Evolutionary conservation across 2,329 filamentous ascomycete species (phyloP).

Genomic region (Alternaria gaisen): DNA sequence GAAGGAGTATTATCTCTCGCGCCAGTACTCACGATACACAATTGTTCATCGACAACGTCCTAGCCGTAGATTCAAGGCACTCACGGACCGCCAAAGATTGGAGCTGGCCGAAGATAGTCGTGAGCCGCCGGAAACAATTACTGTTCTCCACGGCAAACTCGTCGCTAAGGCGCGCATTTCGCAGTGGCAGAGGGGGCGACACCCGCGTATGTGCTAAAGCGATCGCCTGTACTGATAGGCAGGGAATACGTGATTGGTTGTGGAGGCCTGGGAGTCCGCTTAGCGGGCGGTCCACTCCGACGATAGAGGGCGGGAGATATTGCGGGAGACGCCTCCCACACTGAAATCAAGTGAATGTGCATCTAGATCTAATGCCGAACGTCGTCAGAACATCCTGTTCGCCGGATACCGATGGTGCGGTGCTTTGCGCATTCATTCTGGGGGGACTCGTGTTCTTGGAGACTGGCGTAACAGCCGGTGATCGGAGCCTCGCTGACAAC

Average conservation of each 20-base stretch:
- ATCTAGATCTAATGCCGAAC: constrained; percentile 18
- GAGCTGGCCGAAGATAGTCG: constrained; percentile 37
- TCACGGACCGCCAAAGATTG: constrained; percentile 5
- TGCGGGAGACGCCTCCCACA: constrained; percentile 32
- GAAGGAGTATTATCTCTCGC: constrained; percentile 32
- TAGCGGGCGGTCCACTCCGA: constrained; percentile 44
- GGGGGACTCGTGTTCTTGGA: neutral
- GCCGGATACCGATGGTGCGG: constrained; percentile 40
- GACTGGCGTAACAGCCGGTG: neutral
- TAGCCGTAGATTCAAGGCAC: constrained; percentile 30
- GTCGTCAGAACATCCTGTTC: constrained; percentile 23
- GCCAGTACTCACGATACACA: constrained; percentile 43
- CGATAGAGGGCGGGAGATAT: constrained; percentile 21
- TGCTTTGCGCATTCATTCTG: constrained; percentile 12
- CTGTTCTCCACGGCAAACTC: constrained; percentile 36
- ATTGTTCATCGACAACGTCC: constrained; percentile 28
- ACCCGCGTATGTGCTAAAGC: constrained; percentile 40
- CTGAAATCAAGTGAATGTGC: constrained; percentile 8
- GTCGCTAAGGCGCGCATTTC: constrained; percentile 26
- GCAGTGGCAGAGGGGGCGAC: constrained; percentile 25
- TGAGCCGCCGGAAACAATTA: constrained; percentile 35
- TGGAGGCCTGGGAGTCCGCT: constrained; percentile 22
- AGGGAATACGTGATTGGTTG: constrained; percentile 35
- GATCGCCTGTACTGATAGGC: constrained; percentile 40
- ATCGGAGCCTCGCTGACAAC: constrained; percentile 2